phyloP scores from a whole-genome alignment of 208 protist species.

The Trypanosoma brucei region DNA sequence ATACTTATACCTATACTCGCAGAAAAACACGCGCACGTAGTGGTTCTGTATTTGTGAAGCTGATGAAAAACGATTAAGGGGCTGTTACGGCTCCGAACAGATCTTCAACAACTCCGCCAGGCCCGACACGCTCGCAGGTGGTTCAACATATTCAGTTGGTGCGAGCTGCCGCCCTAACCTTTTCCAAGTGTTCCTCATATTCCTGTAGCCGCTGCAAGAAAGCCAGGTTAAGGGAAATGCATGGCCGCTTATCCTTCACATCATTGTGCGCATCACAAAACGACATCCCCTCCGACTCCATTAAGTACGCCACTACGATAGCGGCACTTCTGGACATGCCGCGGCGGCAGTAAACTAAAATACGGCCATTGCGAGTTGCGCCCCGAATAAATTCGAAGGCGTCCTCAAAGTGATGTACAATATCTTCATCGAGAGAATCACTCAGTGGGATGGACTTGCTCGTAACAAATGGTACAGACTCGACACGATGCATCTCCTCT shows the following conservation, averaged over 20 bases:
- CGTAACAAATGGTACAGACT: conserved; percentile 27
- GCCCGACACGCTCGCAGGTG: no score
- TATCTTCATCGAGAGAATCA: conserved; percentile 63
- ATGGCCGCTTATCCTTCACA: conserved; percentile 44
- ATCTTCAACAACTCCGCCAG: no score
- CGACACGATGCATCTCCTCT: conserved; percentile 18
- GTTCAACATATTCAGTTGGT: no score
- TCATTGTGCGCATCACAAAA: conserved; percentile 51
- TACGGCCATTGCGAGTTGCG: conserved; percentile 26
- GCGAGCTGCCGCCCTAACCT: no score
- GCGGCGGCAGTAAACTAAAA: conserved; percentile 39
- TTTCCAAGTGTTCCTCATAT: conserved; percentile 9
- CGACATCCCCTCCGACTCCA: conserved; percentile 50
- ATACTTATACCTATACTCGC: no score
- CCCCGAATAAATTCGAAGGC: conserved; percentile 68
- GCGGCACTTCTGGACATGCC: conserved; percentile 41
- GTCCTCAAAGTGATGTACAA: conserved; percentile 44
- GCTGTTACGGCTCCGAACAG: no score
- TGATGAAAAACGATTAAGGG: no score
- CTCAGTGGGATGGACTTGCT: conserved; percentile 61
- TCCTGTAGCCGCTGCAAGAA: conserved; percentile 65
- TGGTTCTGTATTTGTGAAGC: no score
- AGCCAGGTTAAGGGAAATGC: conserved; percentile 76
- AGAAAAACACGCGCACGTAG: no score
- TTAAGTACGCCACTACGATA: conserved; percentile 35